Base-by-base conservation (phyloP, 1,284 basidiomycete genomes). In the Erythrobasidium hasegawianum region DNA sequence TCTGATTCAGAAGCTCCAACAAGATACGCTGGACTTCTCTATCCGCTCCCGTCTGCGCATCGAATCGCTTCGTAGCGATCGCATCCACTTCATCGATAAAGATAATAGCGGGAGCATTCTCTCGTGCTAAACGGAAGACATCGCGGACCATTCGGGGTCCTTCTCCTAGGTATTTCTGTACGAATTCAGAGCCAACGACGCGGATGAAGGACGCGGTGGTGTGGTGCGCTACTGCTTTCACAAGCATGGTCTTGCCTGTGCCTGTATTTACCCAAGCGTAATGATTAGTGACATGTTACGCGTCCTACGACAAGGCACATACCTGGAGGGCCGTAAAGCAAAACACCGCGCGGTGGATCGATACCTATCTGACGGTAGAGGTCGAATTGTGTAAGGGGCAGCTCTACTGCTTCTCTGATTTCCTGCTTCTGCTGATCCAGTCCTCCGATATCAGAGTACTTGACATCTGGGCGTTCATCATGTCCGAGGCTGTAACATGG, bases 71-170 rank as follows among this genome's bases (percentile, higher is more conserved):
- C 43, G 96, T 98, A 2, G 96, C 96, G 76, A 99, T 98, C 20
- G 96, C 96, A 75, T 99, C 96, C 70, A 99, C 94, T 77, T 99
- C 95, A 52, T 74, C 95, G 76, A 99, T 98, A 80, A 99, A 99
- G 79, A 99, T 98, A 77, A 99, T 99, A 50, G 92, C 87, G 1
- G 96, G 96, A 0, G 95, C 85, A 75, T 99, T 99, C 79, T 99
- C 96, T 71, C 96, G 83, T 45, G 96, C 96, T 55, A 98, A 84
- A 67, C 96, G 85, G 83, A 99, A 99, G 65, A 99, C 96, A 77
- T 99, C 96, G 75, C 96, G 87, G 68, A 99, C 96, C 96, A 99
- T 99, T 71, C 96, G 89, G 56, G 96, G 96, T 52, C 96, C 96
- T 74, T 99, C 96, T 75, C 96, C 96, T 2, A 99, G 85, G 76